A percentile compares a stretch with the other conserved stretches of the same genome.
These are phyloP conservation scores for Cystobasidium pallidum DNA, from an alignment of 1,284 basidiomycete species.

Conservation along the genomic window DNA sequence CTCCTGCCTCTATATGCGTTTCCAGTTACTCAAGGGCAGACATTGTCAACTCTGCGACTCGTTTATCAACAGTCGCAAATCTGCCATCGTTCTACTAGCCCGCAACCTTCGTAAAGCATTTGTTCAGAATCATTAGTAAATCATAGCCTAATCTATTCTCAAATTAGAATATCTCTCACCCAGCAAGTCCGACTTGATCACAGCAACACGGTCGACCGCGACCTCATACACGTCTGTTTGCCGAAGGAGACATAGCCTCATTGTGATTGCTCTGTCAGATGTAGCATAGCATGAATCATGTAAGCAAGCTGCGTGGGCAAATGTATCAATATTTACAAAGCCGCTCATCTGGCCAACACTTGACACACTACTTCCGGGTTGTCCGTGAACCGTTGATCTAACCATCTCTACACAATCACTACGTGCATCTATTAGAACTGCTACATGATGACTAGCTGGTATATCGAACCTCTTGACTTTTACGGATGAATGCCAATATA, in stretches of 20 bases:
- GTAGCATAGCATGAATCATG: slow-evolving; percentile 11
- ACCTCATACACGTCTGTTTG: slow-evolving; percentile 1
- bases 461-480: slow-evolving; percentile 47
- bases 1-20: too few species aligned
- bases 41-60: too few species aligned
- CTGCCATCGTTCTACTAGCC: too few species aligned
- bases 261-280: not conserved
- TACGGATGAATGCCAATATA: slow-evolving; percentile 49
- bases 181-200: not conserved
- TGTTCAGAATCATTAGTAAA: not conserved
- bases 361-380: too few species aligned
- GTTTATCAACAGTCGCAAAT: too few species aligned
- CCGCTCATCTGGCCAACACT: too few species aligned
- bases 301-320: not conserved
- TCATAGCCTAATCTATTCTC: not conserved
- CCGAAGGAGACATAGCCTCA: not conserved
- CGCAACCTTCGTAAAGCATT: too few species aligned
- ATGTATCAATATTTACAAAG: too few species aligned
- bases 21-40: too few species aligned
- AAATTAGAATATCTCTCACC: not conserved
- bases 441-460: not conserved
- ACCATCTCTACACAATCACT: too few species aligned
- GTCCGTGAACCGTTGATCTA: too few species aligned
- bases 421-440: too few species aligned
- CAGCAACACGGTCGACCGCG: not conserved